These are phyloP conservation scores for Penicillium alfredii DNA, from an alignment of 495 filamentous ascomycete species.

Conservation along the genomic window DNA sequence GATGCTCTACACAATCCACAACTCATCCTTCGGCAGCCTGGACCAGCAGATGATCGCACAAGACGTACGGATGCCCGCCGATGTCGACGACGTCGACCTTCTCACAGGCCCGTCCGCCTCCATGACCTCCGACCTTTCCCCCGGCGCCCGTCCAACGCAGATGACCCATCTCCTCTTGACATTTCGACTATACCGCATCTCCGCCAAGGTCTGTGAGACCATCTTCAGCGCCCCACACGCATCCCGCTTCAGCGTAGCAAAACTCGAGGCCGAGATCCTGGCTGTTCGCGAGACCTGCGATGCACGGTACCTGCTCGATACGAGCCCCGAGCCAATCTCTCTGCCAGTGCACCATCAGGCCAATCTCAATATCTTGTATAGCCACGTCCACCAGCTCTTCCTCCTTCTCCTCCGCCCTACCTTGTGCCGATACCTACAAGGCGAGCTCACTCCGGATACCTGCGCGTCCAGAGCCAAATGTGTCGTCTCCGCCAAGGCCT, in stretches of 20 bases:
- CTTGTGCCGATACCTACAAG: conserved; percentile 36
- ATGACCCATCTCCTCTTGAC: conserved; percentile 45
- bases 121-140: conserved; percentile 8
- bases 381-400: conserved; percentile 42
- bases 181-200: conserved; percentile 36
- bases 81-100: conserved; percentile 42
- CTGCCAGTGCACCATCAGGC: conserved; percentile 36
- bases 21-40: conserved; percentile 29
- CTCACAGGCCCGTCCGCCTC: conserved; percentile 20
- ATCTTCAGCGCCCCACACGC: conserved; percentile 30
- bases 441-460: conserved; percentile 37
- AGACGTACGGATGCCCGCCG: conserved; percentile 37
- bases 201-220: conserved; percentile 36
- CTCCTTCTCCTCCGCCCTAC: conserved; percentile 41
- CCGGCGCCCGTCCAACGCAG: conserved; percentile 34
- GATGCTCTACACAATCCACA: conserved; percentile 42
- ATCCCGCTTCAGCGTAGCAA: conserved; percentile 21
- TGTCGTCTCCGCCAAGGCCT: conserved; percentile 36
- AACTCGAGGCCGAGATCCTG: conserved; percentile 37
- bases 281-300: conserved; percentile 35
- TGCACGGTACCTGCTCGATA: conserved; percentile 29
- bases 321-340: conserved; percentile 17
- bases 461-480: conserved; percentile 36
- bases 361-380: conserved; percentile 43
- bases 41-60: conserved; percentile 23